Evolutionary conservation across 2,329 filamentous ascomycete species (phyloP).

Genomic region (Esteya vermicola): DNA sequence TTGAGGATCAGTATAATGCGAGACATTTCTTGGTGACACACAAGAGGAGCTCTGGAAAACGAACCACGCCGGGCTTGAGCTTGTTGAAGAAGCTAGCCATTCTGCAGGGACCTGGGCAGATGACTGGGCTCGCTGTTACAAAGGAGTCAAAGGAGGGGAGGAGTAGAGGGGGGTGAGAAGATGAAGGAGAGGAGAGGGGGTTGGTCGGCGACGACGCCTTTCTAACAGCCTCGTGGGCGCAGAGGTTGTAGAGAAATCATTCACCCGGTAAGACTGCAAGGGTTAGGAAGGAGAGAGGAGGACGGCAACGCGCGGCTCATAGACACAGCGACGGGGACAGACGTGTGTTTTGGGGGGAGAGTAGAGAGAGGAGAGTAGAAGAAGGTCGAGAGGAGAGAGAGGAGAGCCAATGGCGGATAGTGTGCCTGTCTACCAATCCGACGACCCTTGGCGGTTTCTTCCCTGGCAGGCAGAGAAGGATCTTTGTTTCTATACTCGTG

Average conservation of each 20-base stretch:
- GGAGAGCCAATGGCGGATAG: no score
- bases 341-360: no score
- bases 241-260: constrained; percentile 1
- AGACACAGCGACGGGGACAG: no score
- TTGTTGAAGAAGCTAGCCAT: constrained; percentile 48
- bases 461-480: no score
- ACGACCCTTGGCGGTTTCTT: no score
- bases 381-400: no score
- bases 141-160: background rate
- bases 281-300: background rate
- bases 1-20: no score
- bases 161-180: background rate
- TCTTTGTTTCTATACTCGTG: no score
- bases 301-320: background rate
- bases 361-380: no score
- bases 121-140: no score
- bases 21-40: background rate
- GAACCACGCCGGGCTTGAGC: constrained; percentile 41
- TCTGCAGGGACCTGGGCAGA: background rate
- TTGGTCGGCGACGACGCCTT: background rate
- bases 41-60: constrained; percentile 16
- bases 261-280: constrained; percentile 3
- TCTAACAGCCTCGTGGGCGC: constrained; percentile 4
- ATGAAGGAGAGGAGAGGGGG: background rate
- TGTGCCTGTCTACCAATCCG: no score